Evolutionary conservation across 2,329 filamentous ascomycete species (phyloP).

Genomic region (Daldinia sp.): DNA sequence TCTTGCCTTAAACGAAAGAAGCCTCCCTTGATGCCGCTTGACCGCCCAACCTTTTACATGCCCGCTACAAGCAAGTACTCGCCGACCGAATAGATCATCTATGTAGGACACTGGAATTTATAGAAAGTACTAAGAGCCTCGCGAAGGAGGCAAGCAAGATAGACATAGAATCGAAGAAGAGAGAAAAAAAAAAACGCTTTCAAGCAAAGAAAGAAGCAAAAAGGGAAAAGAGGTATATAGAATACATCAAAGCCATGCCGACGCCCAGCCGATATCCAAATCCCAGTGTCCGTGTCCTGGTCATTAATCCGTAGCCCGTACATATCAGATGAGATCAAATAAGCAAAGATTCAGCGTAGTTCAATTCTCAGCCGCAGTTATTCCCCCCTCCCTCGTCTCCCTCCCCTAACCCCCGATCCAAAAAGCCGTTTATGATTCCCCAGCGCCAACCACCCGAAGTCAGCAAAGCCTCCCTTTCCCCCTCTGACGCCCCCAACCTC

Average conservation of each 20-base stretch:
- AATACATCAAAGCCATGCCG: slow-evolving; percentile 17
- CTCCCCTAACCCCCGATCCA: too few species aligned
- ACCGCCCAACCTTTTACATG: slow-evolving; percentile 2
- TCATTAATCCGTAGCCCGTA: slow-evolving; percentile 27
- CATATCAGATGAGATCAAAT: slow-evolving; percentile 1
- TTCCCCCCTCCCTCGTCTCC: too few species aligned
- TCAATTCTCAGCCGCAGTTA: too few species aligned
- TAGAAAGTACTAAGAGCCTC: not conserved
- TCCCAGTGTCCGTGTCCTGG: slow-evolving; percentile 2
- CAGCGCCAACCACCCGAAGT: slow-evolving; percentile 1
- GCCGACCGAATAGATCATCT: not conserved
- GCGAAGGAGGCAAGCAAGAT: not conserved
- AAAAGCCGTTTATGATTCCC: not conserved
- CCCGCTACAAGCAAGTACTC: slow-evolving; percentile 17
- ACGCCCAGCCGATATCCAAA: too few species aligned
- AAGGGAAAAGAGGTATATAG: slow-evolving; percentile 11
- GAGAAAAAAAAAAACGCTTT: slow-evolving; percentile 1
- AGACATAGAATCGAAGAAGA: not conserved
- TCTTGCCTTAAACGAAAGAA: not conserved
- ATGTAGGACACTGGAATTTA: not conserved
- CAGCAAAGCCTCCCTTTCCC: slow-evolving; percentile 4
- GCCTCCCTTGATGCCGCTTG: slow-evolving; percentile 8
- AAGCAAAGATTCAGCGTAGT: not conserved
- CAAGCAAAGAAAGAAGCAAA: not conserved
- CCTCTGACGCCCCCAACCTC: not conserved